Conservation (phyloP, 805 yeast species). For the Sungouiella thailandica region DNA sequence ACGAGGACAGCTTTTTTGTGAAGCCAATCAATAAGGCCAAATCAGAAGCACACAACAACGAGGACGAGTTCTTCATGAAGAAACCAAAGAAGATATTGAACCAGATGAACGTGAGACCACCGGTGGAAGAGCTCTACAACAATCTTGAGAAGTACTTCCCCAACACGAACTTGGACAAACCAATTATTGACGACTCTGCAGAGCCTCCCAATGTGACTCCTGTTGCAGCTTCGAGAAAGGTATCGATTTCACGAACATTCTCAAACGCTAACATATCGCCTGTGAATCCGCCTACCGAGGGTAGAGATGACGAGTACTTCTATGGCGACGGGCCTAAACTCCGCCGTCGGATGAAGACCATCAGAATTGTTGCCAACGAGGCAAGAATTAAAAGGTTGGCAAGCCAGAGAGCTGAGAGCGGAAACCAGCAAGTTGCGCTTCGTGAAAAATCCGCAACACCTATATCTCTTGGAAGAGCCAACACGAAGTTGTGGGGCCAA, state of each 20-base stretch:
- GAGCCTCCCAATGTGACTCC: constrained; percentile 41
- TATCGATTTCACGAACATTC: constrained; percentile 36
- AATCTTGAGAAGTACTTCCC: constrained; percentile 93
- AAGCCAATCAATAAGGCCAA: constrained; percentile 3
- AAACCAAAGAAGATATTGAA: constrained; percentile 6
- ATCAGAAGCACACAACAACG: constrained; percentile 4
- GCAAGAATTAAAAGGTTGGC: constrained; percentile 47
- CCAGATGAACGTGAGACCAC: constrained; percentile 76
- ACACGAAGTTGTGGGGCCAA: constrained; percentile 98
- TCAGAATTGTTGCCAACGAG: constrained; percentile 89
- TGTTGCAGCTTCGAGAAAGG: constrained; percentile 8
- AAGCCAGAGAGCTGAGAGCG: constrained; percentile 12
- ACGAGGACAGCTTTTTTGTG: constrained; percentile 8
- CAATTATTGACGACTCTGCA: constrained; percentile 71
- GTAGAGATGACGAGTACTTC: constrained; percentile 29
- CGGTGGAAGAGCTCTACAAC: constrained; percentile 88
- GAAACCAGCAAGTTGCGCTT: neutral
- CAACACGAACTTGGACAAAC: constrained; percentile 83
- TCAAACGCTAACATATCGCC: constrained; percentile 41
- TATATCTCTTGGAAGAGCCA: constrained; percentile 49
- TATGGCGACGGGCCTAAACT: constrained; percentile 39
- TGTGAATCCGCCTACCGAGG: constrained; percentile 17
- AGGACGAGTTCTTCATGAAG: constrained; percentile 17
- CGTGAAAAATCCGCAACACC: neutral
- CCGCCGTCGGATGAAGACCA: constrained; percentile 75